Base-by-base conservation (phyloP, 352 stramenopile species). In the Phytopythium aichiense region DNA sequence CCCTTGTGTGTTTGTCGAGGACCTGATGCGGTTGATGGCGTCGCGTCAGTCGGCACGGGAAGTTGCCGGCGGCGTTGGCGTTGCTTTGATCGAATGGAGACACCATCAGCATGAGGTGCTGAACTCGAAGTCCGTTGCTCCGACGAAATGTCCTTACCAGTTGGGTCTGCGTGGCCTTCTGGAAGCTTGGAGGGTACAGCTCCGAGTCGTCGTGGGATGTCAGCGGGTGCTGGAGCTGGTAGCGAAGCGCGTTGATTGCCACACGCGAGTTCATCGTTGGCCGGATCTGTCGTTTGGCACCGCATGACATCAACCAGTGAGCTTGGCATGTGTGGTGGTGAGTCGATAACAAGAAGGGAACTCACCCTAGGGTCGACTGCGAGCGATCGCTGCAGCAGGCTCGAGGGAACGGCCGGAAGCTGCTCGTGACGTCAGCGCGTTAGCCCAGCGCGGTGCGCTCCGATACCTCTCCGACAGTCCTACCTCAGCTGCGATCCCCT, bases 191-290 rank as follows among this genome's bases (percentile, higher is more conserved):
- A 33, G 72, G 71, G 58, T 71, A 73, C 22, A 91, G 52, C 9
- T 88, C 77, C 30, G 72, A 81, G 60, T 94, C 82, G 63, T 92
- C 82, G 49, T 92, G 84, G 1, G 84, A 88, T 33, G 82, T 94
- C 18, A 94, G 66, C 1, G 84, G 84, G 52, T 94, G 81, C n/a
- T 86, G 68, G 12, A 94, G 65, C 43, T 94, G 81, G 46, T 92
- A 91, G 1, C 80, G 81, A 38, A 91, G 73, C 45, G 82, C 82
- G 25, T 91, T 91, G 57, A 88, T 73, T 8, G 80, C 82, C 31
- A 77, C 81, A 25, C 68, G 66, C 12, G 79, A 75, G 43, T 89
- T 86, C 57, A 88, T 73, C 11, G 60, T 43, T 49, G 63, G 61
- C 31, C 64, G 23, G 28, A 67, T 60, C 70, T 78, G 61, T 28